Evolutionary conservation across 2,329 filamentous ascomycete genomes (phyloP).

Genomic region (Penicillium digitatum): DNA sequence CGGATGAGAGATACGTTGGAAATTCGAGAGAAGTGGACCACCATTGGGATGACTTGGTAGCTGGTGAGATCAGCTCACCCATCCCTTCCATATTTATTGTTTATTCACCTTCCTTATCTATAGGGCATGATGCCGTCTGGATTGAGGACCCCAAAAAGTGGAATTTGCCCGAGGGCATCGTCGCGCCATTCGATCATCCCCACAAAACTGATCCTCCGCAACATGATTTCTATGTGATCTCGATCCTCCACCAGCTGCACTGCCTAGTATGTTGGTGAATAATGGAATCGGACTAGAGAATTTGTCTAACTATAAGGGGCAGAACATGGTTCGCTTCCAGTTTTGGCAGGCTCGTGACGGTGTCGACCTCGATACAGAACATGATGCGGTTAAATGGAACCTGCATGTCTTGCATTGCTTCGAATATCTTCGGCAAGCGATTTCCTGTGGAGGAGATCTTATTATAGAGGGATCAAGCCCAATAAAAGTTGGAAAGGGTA

Average conservation of each 20-base stretch:
- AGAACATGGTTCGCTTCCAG: not conserved
- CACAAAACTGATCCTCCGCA: not conserved
- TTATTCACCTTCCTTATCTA: not conserved
- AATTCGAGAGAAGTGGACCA: not conserved
- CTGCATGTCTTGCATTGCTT: not conserved
- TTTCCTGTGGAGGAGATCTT: not conserved
- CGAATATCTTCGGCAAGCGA: not conserved
- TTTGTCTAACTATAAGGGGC: not conserved
- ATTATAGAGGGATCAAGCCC: not conserved
- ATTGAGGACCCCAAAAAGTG: not conserved
- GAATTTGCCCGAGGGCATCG: not conserved
- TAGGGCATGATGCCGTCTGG: not conserved
- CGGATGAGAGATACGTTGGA: not conserved
- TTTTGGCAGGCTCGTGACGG: not conserved
- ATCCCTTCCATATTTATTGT: not conserved
- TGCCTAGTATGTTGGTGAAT: not conserved
- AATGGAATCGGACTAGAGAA: too few species aligned
- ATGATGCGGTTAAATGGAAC: not conserved
- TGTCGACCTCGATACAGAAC: not conserved
- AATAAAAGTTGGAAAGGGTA: not conserved
- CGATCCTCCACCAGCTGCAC: not conserved
- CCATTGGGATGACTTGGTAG: not conserved
- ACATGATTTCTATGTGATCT: not conserved
- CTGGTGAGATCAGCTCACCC: not conserved
- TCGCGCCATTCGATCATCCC: not conserved